Evolutionary conservation across 495 filamentous ascomycete genomes (phyloP).

Genomic region (Penicillium antarcticum): DNA sequence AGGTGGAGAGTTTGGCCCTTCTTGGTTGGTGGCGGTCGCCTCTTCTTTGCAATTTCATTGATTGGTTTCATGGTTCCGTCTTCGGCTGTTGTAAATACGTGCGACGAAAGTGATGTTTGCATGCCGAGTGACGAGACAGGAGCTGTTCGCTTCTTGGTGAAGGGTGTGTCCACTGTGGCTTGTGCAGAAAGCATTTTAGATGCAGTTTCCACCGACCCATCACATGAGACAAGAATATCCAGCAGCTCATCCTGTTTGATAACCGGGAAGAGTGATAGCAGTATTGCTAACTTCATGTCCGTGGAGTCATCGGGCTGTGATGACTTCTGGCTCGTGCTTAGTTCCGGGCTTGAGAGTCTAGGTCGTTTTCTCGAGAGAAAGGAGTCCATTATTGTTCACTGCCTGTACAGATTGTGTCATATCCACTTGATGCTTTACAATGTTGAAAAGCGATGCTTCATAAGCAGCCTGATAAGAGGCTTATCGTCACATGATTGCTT

Average conservation of each 20-base stretch:
- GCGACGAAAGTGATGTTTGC: slow-evolving; percentile 45
- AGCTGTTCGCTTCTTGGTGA: slow-evolving; percentile 29
- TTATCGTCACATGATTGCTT: slow-evolving; percentile 33
- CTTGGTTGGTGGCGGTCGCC: slow-evolving; percentile 48
- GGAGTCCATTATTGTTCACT: slow-evolving; percentile 47
- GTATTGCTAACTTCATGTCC: slow-evolving; percentile 80
- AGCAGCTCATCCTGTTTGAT: slow-evolving; percentile 64
- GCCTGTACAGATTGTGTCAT: background rate
- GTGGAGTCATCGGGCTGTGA: slow-evolving; percentile 62
- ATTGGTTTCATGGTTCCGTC: slow-evolving; percentile 25
- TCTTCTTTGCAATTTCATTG: slow-evolving; percentile 35
- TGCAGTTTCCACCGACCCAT: slow-evolving; percentile 71
- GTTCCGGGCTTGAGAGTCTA: slow-evolving; percentile 23
- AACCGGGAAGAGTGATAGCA: slow-evolving; percentile 70
- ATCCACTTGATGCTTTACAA: no score
- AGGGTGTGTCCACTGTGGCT: background rate
- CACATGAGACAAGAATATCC: slow-evolving; percentile 70
- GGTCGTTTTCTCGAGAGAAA: slow-evolving; percentile 54
- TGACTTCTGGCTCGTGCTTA: background rate
- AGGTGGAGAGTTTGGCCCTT: slow-evolving; percentile 83
- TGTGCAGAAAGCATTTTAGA: slow-evolving; percentile 47
- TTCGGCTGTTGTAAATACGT: slow-evolving; percentile 31
- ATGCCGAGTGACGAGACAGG: slow-evolving; percentile 20
- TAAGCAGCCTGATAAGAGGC: slow-evolving; percentile 5
- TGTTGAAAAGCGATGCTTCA: background rate